Percentiles rank a stretch among this genome's conserved stretches.
Conservation (phyloP, 1,139 yeast species). For the Pichia kudriavzevii region DNA sequence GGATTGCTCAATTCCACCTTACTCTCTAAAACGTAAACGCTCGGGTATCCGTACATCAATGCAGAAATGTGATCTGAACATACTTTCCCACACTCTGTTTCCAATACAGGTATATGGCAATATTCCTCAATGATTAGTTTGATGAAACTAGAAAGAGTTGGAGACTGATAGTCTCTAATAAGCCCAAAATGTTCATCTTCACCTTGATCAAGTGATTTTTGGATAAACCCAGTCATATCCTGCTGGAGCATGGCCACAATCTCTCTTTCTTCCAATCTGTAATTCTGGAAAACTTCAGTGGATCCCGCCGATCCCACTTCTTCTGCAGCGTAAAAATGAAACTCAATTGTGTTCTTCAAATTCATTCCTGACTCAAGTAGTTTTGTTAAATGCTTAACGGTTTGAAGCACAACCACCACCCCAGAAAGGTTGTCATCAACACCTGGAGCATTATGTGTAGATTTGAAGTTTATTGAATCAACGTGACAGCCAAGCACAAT, state of each 20-base stretch:
- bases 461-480: slow-evolving; percentile 70
- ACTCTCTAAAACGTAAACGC: slow-evolving; percentile 75
- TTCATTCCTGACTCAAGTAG: background rate
- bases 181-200: slow-evolving; percentile 72
- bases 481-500: slow-evolving; percentile 87
- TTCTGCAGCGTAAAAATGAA: slow-evolving; percentile 93
- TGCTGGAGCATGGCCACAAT: slow-evolving; percentile 87
- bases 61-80: slow-evolving; percentile 94
- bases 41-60: slow-evolving; percentile 71
- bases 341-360: slow-evolving; percentile 66
- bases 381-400: slow-evolving; percentile 4
- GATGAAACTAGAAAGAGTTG: slow-evolving; percentile 52
- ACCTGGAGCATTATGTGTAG: slow-evolving; percentile 76
- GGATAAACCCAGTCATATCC: slow-evolving; percentile 88
- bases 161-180: slow-evolving; percentile 65
- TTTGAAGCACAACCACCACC: slow-evolving; percentile 39
- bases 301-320: slow-evolving; percentile 92
- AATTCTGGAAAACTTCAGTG: slow-evolving; percentile 60
- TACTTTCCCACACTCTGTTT: slow-evolving; percentile 82
- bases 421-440: slow-evolving; percentile 97
- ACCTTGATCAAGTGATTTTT: slow-evolving; percentile 46
- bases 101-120: slow-evolving; percentile 61
- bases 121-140: slow-evolving; percentile 53
- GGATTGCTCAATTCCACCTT: slow-evolving; percentile 57
- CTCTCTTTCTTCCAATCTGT: slow-evolving; percentile 34